A percentile compares a stretch with the other conserved stretches of the same genome.
phyloP scores from a whole-genome alignment of 768 basidiomycete species.

The Neoboletus subvelutipes region DNA sequence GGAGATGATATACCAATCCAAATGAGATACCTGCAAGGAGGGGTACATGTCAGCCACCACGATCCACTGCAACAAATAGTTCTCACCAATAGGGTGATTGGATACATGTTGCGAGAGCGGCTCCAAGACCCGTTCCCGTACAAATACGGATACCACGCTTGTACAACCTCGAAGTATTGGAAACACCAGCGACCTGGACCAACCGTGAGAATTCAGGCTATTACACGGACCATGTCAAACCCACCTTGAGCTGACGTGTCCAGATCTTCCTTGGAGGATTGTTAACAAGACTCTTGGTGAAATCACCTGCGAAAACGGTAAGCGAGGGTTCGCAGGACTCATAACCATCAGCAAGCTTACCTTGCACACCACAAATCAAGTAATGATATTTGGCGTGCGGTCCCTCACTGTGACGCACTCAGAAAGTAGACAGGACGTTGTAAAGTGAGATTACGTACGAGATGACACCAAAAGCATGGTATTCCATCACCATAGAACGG shows the following conservation, averaged over 20 bases:
- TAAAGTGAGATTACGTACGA: conserved; percentile 45
- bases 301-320: conserved; percentile 50
- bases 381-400: conserved; percentile 74
- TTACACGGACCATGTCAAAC: conserved; percentile 2
- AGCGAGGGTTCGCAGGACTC: neutral
- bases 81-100: conserved; percentile 70
- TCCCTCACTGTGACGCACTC: conserved; percentile 52
- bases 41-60: neutral
- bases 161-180: conserved; percentile 79
- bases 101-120: conserved; percentile 75
- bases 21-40: conserved; percentile 60
- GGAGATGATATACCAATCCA: conserved; percentile 57
- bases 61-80: neutral
- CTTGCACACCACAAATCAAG: conserved; percentile 79
- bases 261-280: conserved; percentile 69
- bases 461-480: conserved; percentile 79
- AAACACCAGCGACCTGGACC: conserved; percentile 71
- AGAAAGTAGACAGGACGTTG: conserved; percentile 5
- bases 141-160: conserved; percentile 78
- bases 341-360: conserved; percentile 22
- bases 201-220: conserved; percentile 4
- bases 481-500: conserved; percentile 73
- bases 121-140: conserved; percentile 80
- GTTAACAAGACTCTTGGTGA: conserved; percentile 68
- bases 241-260: conserved; percentile 79